Evolutionary conservation across 495 filamentous ascomycete genomes (phyloP).

Genomic region (Cenococcum geophilum): DNA sequence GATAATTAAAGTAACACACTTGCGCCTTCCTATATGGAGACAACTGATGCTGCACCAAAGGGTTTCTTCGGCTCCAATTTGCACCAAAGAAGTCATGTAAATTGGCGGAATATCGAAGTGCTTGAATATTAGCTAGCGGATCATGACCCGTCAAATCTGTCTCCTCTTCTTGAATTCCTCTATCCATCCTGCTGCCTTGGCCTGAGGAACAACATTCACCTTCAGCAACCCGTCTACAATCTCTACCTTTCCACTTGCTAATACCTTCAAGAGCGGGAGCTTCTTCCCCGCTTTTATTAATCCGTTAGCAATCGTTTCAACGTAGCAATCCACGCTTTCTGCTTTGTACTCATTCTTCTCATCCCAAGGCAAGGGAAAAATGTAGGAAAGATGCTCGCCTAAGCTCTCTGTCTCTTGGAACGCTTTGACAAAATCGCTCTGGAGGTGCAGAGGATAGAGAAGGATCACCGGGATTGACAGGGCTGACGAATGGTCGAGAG

Average conservation of each 20-base stretch:
- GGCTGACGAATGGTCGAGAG: constrained; percentile 60
- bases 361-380: constrained; percentile 86
- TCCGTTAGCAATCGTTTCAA: constrained; percentile 75
- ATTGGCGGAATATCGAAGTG: too few relatives aligned
- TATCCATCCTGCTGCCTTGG: constrained; percentile 64
- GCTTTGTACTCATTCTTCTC: constrained; percentile 56
- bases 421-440: constrained; percentile 84
- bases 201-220: constrained; percentile 71
- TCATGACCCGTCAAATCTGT: background rate
- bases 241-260: constrained; percentile 73
- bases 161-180: constrained; percentile 73
- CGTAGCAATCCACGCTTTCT: constrained; percentile 72
- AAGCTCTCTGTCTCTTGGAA: constrained; percentile 68
- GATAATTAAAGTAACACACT: too few relatives aligned
- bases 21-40: too few relatives aligned
- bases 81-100: too few relatives aligned
- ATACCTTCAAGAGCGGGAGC: constrained; percentile 62
- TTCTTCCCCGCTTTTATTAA: constrained; percentile 88
- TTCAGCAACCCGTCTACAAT: constrained; percentile 79
- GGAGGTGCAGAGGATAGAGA: constrained; percentile 70
- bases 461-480: constrained; percentile 74
- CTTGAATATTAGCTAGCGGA: too few relatives aligned
- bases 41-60: too few relatives aligned
- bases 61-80: too few relatives aligned
- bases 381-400: constrained; percentile 67